Evolutionary conservation across 768 basidiomycete genomes (phyloP).

Genomic region (Candolleomyces eurysporus): DNA sequence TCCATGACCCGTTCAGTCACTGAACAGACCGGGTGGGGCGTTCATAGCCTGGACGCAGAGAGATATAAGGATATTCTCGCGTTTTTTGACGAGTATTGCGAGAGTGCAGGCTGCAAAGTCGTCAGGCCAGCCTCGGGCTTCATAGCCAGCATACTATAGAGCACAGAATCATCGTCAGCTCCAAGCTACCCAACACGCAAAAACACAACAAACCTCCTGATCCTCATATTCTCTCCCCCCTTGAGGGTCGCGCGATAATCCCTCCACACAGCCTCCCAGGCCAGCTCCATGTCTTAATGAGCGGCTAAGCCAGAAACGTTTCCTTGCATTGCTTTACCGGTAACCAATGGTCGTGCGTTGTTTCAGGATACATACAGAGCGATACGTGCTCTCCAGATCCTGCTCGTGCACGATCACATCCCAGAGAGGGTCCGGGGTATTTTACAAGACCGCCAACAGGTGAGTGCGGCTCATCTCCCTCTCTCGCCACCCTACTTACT

Average conservation of each 20-base stretch:
- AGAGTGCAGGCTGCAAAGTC: conserved; percentile 66
- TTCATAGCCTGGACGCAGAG: conserved; percentile 46
- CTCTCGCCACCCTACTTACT: too few species aligned
- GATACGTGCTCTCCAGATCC: too few species aligned
- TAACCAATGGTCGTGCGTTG: too few species aligned
- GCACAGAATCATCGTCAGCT: background rate
- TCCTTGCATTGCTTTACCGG: conserved; percentile 81
- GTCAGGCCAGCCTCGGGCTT: conserved; percentile 83
- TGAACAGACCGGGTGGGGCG: conserved; percentile 65
- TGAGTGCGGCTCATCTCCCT: too few species aligned
- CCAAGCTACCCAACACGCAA: background rate
- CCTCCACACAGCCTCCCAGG: conserved; percentile 75
- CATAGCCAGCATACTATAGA: conserved; percentile 78
- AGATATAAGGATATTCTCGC: conserved; percentile 68
- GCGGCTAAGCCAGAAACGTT: conserved; percentile 52
- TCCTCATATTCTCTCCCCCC: conserved; percentile 60
- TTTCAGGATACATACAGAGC: too few species aligned
- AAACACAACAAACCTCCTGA: conserved; percentile 46
- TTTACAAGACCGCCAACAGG: too few species aligned
- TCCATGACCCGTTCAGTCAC: conserved; percentile 78
- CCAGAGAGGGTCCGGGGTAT: too few species aligned
- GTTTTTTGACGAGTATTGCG: conserved; percentile 45
- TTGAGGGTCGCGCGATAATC: conserved; percentile 64
- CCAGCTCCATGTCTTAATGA: conserved; percentile 46
- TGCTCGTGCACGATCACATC: too few species aligned